Evolutionary conservation across 2,329 filamentous ascomycete species (phyloP).

Genomic region (Fusarium scirpi): DNA sequence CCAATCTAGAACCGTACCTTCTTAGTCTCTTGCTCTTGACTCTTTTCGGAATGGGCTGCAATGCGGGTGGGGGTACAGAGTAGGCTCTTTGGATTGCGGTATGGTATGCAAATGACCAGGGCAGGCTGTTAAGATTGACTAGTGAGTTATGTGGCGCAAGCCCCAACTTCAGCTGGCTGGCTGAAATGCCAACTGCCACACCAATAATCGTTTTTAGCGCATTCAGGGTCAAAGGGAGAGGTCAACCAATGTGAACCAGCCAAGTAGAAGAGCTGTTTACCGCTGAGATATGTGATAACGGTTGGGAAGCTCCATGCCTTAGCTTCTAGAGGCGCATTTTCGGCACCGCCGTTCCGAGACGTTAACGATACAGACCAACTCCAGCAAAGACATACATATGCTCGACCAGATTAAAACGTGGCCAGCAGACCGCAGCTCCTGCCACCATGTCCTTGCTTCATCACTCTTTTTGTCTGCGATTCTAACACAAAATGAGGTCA

Average conservation of each 20-base stretch:
- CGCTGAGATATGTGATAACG: not conserved
- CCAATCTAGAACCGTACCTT: not conserved
- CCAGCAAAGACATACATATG: too few species aligned
- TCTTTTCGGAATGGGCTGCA: not conserved
- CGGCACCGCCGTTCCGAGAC: not conserved
- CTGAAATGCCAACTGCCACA: constrained; percentile 5
- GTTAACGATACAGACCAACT: not conserved
- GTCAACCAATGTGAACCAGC: too few species aligned
- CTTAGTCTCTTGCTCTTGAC: rapidly evolving
- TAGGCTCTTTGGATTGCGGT: not conserved
- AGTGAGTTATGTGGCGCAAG: not conserved
- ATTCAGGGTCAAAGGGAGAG: not conserved
- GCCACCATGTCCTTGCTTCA: rapidly evolving
- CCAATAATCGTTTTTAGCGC: not conserved
- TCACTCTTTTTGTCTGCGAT: rapidly evolving
- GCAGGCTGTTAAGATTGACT: not conserved
- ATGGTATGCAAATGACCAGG: not conserved
- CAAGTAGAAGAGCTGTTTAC: too few species aligned
- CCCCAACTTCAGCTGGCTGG: not conserved
- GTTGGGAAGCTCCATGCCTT: not conserved
- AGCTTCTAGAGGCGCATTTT: rapidly evolving
- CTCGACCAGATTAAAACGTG: too few species aligned
- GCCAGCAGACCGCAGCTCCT: too few species aligned
- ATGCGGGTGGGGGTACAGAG: too few species aligned
- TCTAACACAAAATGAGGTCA: not conserved